Conservation (phyloP, 2,329 filamentous ascomycete genomes). For the Arthrobotrys conoides region DNA sequence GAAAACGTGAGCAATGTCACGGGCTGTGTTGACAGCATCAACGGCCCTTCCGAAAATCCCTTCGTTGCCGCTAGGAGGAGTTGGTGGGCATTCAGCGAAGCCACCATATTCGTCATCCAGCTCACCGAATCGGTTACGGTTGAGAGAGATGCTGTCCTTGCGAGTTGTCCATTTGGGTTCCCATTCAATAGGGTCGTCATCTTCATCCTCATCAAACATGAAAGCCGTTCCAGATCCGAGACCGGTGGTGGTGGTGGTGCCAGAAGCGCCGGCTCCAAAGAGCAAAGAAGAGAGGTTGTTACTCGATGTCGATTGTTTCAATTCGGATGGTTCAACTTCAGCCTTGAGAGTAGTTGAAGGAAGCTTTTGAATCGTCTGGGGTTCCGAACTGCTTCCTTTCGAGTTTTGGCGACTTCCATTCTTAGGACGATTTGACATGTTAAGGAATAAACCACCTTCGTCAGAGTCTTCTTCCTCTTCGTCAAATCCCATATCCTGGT, state of each 20-base stretch:
- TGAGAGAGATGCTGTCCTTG: slow-evolving; percentile 54
- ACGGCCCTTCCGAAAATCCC: slow-evolving; percentile 64
- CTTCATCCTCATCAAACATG: slow-evolving; percentile 63
- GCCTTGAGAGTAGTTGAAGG: slow-evolving; percentile 91
- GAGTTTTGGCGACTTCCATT: slow-evolving; percentile 73
- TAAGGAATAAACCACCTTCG: slow-evolving; percentile 81
- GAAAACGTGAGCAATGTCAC: slow-evolving; percentile 79
- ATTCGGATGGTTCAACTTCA: slow-evolving; percentile 80
- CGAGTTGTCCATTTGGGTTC: slow-evolving; percentile 55
- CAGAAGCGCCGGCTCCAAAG: slow-evolving; percentile 66
- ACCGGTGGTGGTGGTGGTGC: slow-evolving; percentile 66
- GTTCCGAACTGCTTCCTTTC: slow-evolving; percentile 73
- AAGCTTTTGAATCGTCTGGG: slow-evolving; percentile 88
- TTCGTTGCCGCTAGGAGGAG: slow-evolving; percentile 59
- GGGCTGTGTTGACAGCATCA: slow-evolving; percentile 75
- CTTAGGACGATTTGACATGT: slow-evolving; percentile 76
- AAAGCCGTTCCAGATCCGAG: slow-evolving; percentile 54
- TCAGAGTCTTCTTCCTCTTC: slow-evolving; percentile 71
- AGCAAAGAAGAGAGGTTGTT: slow-evolving; percentile 66
- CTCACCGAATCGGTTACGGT: slow-evolving; percentile 51
- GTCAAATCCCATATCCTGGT: slow-evolving; percentile 72
- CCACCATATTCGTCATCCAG: slow-evolving; percentile 58
- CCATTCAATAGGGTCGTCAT: slow-evolving; percentile 63
- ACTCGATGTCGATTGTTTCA: slow-evolving; percentile 71
- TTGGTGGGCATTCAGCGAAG: slow-evolving; percentile 58